phyloP scores from a whole-genome alignment of 192 early-diverging fungal genomes.

The Linnemannia hyalina region DNA sequence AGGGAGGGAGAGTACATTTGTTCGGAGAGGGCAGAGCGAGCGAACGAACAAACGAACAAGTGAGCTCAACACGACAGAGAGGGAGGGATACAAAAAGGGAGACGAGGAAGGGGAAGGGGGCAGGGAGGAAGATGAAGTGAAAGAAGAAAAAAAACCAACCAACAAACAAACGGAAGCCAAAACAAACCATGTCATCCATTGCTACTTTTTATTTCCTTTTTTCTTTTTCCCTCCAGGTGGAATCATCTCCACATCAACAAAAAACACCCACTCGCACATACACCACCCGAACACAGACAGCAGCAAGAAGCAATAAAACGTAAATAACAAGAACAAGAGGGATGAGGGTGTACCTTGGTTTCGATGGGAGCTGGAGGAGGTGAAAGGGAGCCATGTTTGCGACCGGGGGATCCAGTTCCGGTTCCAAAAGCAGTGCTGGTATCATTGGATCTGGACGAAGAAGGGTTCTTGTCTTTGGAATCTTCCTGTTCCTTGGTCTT shows the following conservation, averaged over 20 bases:
- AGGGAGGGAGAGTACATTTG: neutral
- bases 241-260: neutral
- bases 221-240: neutral
- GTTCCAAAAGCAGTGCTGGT: slow-evolving; percentile 1
- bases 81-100: no score
- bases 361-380: slow-evolving; percentile 38
- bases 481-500: slow-evolving; percentile 39
- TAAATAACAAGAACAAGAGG: neutral
- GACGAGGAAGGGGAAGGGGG: neutral
- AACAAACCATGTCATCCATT: slow-evolving; percentile 7
- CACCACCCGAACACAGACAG: neutral
- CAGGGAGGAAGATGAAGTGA: neutral
- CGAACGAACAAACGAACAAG: neutral
- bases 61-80: neutral
- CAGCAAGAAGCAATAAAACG: neutral
- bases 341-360: slow-evolving; percentile 12
- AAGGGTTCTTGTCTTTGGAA: slow-evolving; percentile 10
- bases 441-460: slow-evolving; percentile 5
- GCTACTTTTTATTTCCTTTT: neutral
- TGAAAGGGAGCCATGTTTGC: slow-evolving; percentile 15
- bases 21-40: neutral
- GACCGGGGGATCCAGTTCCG: neutral
- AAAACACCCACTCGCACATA: neutral
- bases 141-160: no score
- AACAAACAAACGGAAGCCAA: neutral